These are phyloP conservation scores for Staphylotrichum tortipilum DNA, from an alignment of 495 filamentous ascomycete species.

Conservation along the genomic window DNA sequence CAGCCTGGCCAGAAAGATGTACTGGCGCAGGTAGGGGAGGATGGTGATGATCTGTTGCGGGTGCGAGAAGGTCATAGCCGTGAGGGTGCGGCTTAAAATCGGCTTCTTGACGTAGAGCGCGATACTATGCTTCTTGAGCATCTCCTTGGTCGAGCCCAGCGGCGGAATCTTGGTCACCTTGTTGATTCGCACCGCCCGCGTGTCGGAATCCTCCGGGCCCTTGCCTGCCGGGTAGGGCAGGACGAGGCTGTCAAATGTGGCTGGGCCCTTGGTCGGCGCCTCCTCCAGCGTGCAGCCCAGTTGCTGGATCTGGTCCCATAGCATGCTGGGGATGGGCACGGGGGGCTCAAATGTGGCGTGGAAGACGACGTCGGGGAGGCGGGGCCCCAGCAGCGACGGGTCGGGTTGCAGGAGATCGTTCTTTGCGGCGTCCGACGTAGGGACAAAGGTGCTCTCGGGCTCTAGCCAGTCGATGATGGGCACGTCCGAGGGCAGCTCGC, in stretches of 20 bases:
- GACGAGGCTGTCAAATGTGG: slow-evolving; percentile 60
- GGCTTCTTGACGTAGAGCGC: slow-evolving; percentile 62
- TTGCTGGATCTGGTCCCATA: slow-evolving; percentile 59
- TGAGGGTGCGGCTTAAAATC: slow-evolving; percentile 58
- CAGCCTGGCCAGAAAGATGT: slow-evolving; percentile 56
- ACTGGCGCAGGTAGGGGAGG: slow-evolving; percentile 68
- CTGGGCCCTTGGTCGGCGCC: slow-evolving; percentile 39
- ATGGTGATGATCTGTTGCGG: slow-evolving; percentile 74
- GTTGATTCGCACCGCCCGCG: slow-evolving; percentile 28
- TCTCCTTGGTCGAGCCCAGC: slow-evolving; percentile 26
- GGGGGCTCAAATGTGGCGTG: slow-evolving; percentile 78
- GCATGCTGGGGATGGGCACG: slow-evolving; percentile 58
- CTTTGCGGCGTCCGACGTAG: slow-evolving; percentile 30
- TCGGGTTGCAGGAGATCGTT: slow-evolving; percentile 18
- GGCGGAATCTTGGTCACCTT: slow-evolving; percentile 28
- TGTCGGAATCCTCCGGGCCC: slow-evolving; percentile 32
- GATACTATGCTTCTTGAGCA: slow-evolving; percentile 51
- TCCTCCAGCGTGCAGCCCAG: slow-evolving; percentile 46
- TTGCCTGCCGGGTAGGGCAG: slow-evolving; percentile 39
- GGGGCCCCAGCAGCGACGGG: slow-evolving; percentile 26
- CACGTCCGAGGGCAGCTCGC: slow-evolving; percentile 30
- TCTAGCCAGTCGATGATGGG: slow-evolving; percentile 60
- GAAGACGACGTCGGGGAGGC: slow-evolving; percentile 70
- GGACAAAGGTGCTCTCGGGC: slow-evolving; percentile 41
- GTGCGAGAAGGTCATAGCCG: slow-evolving; percentile 73